Conservation (phyloP, 1,284 basidiomycete species). For the Tilletia indica region DNA sequence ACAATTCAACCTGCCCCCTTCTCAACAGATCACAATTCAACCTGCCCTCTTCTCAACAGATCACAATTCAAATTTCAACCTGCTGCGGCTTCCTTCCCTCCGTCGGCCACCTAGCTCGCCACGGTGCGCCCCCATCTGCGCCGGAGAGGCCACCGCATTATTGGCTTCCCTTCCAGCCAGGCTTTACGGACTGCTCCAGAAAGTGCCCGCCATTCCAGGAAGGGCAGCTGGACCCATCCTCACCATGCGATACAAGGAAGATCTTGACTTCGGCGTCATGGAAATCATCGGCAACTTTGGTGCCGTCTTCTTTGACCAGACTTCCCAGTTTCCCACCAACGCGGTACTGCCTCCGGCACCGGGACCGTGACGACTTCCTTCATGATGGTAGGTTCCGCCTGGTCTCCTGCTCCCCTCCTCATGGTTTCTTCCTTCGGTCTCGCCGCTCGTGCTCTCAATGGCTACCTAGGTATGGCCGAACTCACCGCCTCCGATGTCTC, state of each 20-base stretch:
- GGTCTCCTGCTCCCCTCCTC: constrained; percentile 66
- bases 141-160: no score
- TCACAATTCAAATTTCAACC: no score
- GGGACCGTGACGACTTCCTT: constrained; percentile 83
- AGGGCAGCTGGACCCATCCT: constrained; percentile 68
- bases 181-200: constrained; percentile 60
- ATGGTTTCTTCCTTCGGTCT: constrained; percentile 66
- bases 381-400: constrained; percentile 76
- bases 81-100: no score
- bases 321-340: constrained; percentile 66
- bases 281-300: constrained; percentile 62
- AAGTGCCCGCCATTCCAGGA: constrained; percentile 60
- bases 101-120: no score
- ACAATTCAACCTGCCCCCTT: no score
- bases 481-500: constrained; percentile 37
- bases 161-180: constrained; percentile 37
- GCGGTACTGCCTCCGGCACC: constrained; percentile 80
- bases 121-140: no score
- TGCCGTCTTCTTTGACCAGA: constrained; percentile 23
- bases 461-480: constrained; percentile 36
- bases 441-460: constrained; percentile 61
- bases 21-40: no score
- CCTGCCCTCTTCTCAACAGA: no score
- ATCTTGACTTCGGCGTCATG: constrained; percentile 82
- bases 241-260: constrained; percentile 76